These are phyloP conservation scores for Meyerozyma carpophila DNA, from an alignment of 1,139 yeast genomes.

Conservation along the genomic window DNA sequence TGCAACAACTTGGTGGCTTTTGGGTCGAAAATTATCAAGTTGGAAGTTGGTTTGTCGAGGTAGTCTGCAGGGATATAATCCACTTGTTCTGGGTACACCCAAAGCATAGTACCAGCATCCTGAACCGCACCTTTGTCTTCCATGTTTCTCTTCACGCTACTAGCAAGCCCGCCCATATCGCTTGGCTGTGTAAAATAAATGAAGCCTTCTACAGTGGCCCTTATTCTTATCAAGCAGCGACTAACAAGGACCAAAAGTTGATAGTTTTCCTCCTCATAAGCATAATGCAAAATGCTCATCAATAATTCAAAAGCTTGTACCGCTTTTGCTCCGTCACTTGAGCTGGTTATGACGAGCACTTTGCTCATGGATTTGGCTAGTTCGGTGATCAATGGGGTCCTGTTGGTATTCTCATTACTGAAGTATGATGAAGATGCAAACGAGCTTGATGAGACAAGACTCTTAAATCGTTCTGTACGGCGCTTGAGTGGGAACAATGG, in stretches of 20 bases:
- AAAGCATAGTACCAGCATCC: constrained; percentile 17
- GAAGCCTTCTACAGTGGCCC: constrained; percentile 43
- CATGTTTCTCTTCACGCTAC: constrained; percentile 49
- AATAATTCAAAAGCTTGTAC: constrained; percentile 23
- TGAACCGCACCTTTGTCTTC: constrained; percentile 16
- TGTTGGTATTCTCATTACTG: constrained; percentile 5
- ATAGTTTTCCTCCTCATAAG: constrained; percentile 21
- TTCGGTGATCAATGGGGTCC: constrained; percentile 2
- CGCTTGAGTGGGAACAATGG: constrained; percentile 9
- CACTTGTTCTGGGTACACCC: constrained; percentile 61
- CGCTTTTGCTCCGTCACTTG: constrained; percentile 23
- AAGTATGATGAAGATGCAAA: constrained; percentile 7
- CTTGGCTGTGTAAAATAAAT: constrained; percentile 50
- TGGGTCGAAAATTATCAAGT: constrained; percentile 9
- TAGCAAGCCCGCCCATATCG: constrained; percentile 65
- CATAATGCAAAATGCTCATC: constrained; percentile 21
- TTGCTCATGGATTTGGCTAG: constrained; percentile 29
- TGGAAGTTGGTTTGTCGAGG: constrained; percentile 27
- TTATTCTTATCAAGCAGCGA: constrained; percentile 49
- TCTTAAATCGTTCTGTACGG: constrained; percentile 11
- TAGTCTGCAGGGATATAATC: constrained; percentile 41
- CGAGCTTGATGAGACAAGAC: constrained; percentile 16
- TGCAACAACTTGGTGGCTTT: constrained; percentile 8
- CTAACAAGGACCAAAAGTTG: constrained; percentile 44
- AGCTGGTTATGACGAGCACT: constrained; percentile 24